phyloP scores from a whole-genome alignment of 2,329 filamentous ascomycete genomes.

The Aspergillus hortae region DNA sequence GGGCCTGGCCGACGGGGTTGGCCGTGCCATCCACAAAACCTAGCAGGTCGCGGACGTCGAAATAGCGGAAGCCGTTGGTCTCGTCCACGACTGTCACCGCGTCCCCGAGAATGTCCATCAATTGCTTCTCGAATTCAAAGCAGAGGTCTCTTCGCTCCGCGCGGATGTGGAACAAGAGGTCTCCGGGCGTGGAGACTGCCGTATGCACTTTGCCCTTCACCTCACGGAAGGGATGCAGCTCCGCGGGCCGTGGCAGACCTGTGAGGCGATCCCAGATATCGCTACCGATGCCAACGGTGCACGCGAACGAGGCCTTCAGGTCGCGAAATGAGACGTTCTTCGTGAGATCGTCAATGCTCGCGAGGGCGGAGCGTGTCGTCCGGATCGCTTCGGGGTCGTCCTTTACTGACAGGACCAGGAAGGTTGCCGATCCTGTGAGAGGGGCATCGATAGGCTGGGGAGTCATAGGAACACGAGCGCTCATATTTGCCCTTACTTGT shows the following conservation, averaged over 20 bases:
- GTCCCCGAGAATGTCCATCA: slow-evolving; percentile 49
- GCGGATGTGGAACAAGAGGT: slow-evolving; percentile 58
- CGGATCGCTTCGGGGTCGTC: slow-evolving; percentile 31
- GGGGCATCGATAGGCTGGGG: slow-evolving; percentile 50
- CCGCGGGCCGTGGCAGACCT: slow-evolving; percentile 44
- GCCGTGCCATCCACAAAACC: slow-evolving; percentile 61
- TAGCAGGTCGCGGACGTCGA: slow-evolving; percentile 56
- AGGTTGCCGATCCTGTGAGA: slow-evolving; percentile 52
- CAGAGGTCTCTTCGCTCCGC: slow-evolving; percentile 55
- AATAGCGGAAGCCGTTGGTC: slow-evolving; percentile 58
- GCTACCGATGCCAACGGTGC: slow-evolving; percentile 55
- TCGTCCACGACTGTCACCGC: slow-evolving; percentile 50
- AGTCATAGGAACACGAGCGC: not conserved
- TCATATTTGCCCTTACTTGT: not conserved
- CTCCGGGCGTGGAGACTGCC: slow-evolving; percentile 54
- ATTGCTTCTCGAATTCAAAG: slow-evolving; percentile 58
- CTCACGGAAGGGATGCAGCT: slow-evolving; percentile 51
- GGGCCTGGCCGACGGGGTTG: slow-evolving; percentile 50
- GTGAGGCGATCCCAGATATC: slow-evolving; percentile 50
- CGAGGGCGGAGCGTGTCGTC: slow-evolving; percentile 45
- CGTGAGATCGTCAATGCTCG: slow-evolving; percentile 43
- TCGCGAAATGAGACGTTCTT: slow-evolving; percentile 56
- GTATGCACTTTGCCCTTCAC: slow-evolving; percentile 50
- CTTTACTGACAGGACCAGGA: slow-evolving; percentile 48
- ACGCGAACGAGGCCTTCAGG: slow-evolving; percentile 44